These are phyloP conservation scores for Akanthomyces lecanii DNA, from an alignment of 2,329 filamentous ascomycete genomes.

Conservation along the genomic window DNA sequence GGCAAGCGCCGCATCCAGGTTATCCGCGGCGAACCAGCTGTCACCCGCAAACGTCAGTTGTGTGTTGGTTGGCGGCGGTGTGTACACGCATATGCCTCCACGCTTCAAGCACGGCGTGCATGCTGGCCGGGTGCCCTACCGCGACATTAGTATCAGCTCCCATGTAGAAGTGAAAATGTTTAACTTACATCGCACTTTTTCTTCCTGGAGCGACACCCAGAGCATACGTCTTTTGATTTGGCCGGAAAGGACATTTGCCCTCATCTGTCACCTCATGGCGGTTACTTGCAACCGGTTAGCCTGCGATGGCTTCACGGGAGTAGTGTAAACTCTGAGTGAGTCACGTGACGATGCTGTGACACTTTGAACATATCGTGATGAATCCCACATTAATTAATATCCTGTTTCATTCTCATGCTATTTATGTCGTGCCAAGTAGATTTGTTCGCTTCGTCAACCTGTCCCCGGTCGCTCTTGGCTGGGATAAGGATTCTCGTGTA, in stretches of 20 bases:
- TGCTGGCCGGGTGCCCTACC: slow-evolving; percentile 21
- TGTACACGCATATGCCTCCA: slow-evolving; percentile 23
- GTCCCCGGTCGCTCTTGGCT: neutral
- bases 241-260: slow-evolving; percentile 32
- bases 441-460: no score
- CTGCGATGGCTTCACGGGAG: neutral
- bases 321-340: slow-evolving; percentile 1
- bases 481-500: no score
- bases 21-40: neutral
- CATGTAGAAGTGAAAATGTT: no score
- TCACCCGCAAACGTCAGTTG: neutral
- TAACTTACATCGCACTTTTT: slow-evolving; percentile 25
- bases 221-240: slow-evolving; percentile 25
- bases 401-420: neutral
- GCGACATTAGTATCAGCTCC: neutral
- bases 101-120: slow-evolving; percentile 22
- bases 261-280: slow-evolving; percentile 24
- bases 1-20: neutral
- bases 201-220: slow-evolving; percentile 25
- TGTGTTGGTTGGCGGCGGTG: neutral
- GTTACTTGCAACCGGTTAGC: neutral
- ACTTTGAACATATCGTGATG: neutral
- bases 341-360: neutral
- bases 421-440: neutral
- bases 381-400: neutral